Conservation (phyloP, 805 yeast genomes). For the Kregervanrija pseudodelftensis region DNA sequence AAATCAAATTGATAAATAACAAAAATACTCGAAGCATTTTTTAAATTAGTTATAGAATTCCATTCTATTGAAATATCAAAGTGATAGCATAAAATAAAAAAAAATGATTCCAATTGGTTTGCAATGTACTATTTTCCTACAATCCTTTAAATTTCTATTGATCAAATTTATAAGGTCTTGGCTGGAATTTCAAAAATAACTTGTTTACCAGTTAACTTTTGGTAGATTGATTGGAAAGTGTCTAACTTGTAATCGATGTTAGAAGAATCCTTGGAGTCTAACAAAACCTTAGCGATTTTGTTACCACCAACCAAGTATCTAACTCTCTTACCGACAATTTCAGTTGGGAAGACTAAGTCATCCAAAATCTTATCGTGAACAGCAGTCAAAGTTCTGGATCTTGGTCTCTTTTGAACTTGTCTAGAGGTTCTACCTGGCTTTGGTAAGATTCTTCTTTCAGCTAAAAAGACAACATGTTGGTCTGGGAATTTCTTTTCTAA, state of each 20-base stretch:
- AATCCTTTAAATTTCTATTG: background rate
- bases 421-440: conserved; percentile 95
- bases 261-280: conserved; percentile 96
- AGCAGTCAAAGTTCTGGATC: conserved; percentile 98
- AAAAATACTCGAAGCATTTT: too few species aligned
- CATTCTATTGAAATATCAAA: too few species aligned
- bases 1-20: too few species aligned
- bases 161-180: conserved; percentile 35
- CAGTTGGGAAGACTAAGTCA: conserved; percentile 99
- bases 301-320: conserved; percentile 98
- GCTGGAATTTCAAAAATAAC: conserved; percentile 93
- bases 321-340: conserved; percentile 98
- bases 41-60: too few species aligned
- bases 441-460: conserved; percentile 99
- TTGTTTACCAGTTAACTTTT: conserved; percentile 98
- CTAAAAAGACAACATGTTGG: conserved; percentile 98
- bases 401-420: conserved; percentile 97
- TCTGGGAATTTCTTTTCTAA: conserved; percentile 99
- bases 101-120: too few species aligned
- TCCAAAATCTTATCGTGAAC: conserved; percentile 98
- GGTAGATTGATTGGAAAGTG: conserved; percentile 98
- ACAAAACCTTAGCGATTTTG: conserved; percentile 95
- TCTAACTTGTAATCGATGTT: conserved; percentile 98
- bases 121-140: too few species aligned
- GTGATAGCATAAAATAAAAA: too few species aligned